Percentiles rank a stretch among this genome's conserved stretches.
Evolutionary conservation across 371 early-diverging fungal species (phyloP).

Genomic region (Synchytrium microbalum): DNA sequence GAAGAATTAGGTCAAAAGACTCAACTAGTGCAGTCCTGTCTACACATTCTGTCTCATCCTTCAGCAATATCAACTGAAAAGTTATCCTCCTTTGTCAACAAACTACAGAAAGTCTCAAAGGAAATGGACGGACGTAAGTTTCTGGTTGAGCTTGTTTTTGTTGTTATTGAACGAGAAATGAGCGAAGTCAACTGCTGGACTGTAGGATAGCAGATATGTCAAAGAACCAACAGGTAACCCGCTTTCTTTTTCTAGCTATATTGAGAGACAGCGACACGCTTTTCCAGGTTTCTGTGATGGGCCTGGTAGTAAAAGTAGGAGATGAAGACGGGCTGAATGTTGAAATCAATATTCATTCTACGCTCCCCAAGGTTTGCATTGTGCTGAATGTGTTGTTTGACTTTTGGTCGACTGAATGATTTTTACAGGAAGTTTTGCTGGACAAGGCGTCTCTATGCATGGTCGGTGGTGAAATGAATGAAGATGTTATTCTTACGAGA

Average conservation of each 20-base stretch:
- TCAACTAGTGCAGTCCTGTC: conserved; percentile 50
- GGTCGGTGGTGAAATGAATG: neutral
- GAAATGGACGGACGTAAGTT: conserved; percentile 4
- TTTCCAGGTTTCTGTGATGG: conserved; percentile 47
- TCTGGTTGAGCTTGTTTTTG: neutral
- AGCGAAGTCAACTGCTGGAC: conserved; percentile 46
- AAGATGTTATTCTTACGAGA: neutral
- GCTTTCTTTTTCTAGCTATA: conserved; percentile 33
- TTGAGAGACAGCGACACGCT: conserved; percentile 49
- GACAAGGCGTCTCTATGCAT: neutral
- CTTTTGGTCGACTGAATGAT: neutral
- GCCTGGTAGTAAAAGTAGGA: conserved; percentile 48
- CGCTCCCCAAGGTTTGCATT: conserved; percentile 8
- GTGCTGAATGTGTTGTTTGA: neutral
- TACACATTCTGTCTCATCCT: conserved; percentile 50
- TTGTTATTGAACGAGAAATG: conserved; percentile 26
- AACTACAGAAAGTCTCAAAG: neutral
- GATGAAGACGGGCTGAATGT: conserved; percentile 54
- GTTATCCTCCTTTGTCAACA: conserved; percentile 26
- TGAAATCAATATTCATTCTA: conserved; percentile 30
- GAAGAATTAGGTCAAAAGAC: conserved; percentile 46
- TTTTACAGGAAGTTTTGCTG: neutral
- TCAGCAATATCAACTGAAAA: neutral
- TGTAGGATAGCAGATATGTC: conserved; percentile 34
- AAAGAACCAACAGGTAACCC: conserved; percentile 35